Conservation (phyloP, 306 rosid genomes). For the Gastrolobium villosum region DNA sequence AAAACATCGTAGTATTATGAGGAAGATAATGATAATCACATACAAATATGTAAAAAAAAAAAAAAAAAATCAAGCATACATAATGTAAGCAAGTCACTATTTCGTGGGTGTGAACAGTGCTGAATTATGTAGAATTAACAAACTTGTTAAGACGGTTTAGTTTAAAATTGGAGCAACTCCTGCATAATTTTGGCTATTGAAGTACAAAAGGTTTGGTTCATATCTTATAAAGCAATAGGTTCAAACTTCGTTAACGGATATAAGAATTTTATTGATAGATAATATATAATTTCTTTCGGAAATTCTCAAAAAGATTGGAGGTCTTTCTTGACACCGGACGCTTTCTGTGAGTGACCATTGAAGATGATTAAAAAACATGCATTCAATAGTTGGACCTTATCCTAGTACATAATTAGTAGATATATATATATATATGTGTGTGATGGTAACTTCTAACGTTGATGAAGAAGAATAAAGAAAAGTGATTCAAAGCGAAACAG, state of each 20-base stretch:
- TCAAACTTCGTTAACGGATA: too few relatives aligned
- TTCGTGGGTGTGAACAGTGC: background rate
- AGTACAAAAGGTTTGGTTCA: background rate
- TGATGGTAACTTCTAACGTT: background rate
- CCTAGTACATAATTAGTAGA: background rate
- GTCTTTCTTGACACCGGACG: too few relatives aligned
- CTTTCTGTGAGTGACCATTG: background rate
- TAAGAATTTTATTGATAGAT: too few relatives aligned
- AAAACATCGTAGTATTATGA: background rate
- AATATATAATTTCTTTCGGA: too few relatives aligned
- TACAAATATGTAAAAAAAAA: background rate
- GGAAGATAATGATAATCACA: background rate
- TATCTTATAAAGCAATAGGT: too few relatives aligned
- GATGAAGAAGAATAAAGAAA: background rate
- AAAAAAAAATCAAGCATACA: background rate
- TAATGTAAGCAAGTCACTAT: background rate
- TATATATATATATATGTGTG: too few relatives aligned
- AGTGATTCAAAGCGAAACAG: background rate
- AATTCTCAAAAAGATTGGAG: too few relatives aligned
- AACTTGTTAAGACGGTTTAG: background rate
- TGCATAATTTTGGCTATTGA: background rate
- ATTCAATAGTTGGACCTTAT: slow-evolving; percentile 5
- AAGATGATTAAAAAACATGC: slow-evolving; percentile 12
- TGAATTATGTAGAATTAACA: background rate
- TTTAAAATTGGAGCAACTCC: background rate